Evolutionary conservation across 176 grass and related monocot species (phyloP), one percentile per base, ranked within the genome.

Genomic region (Thinopyrum elongatum): DNA sequence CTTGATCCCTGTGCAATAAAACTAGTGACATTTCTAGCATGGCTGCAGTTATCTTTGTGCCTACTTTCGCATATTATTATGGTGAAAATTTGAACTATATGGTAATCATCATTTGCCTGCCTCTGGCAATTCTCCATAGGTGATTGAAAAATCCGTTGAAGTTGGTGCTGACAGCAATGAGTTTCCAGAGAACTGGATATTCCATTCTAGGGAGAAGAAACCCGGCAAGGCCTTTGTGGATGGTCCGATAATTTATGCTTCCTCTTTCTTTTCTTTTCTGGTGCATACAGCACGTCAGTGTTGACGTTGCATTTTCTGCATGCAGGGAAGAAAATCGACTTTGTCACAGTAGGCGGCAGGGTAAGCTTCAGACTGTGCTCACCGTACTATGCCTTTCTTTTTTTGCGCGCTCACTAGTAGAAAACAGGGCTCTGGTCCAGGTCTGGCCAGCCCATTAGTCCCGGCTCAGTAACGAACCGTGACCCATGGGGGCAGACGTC

Each of bases 121-220:
- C 55, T 58, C 7, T 58, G 55, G n/a, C 30, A 79, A 79, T 73
- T 67, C 44, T 79, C 21, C 53, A 29, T 80, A 89, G 84, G 91
- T 92, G 44, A 89, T 89, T 81, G 84, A 92, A 5, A 87, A 72
- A 11, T 82, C 87, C 51, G 47, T 87, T 3, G 84, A 87, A 87
- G 87, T 92, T 78, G 84, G 87, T 81, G 84, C 84, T 72, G 87
- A 81, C 30, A 87, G 91, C 61, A 87, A 41, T 59, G 80, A 81
- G 69, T 89, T 71, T 70, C 87, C 87, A 35, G 60, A 84, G 72
- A 73, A 87, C 28, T 84, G 84, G 91, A 92, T 87, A 58, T 87
- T 87, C 57, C 84, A 86, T 87, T 89, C 61, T 10, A 82, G 91
- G 47, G 91, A 92, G 58, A 92, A 92, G 83, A 92, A 92, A 75